These are phyloP conservation scores for Trichothecium sympodiale DNA, from an alignment of 2,329 filamentous ascomycete species.

Conservation along the genomic window DNA sequence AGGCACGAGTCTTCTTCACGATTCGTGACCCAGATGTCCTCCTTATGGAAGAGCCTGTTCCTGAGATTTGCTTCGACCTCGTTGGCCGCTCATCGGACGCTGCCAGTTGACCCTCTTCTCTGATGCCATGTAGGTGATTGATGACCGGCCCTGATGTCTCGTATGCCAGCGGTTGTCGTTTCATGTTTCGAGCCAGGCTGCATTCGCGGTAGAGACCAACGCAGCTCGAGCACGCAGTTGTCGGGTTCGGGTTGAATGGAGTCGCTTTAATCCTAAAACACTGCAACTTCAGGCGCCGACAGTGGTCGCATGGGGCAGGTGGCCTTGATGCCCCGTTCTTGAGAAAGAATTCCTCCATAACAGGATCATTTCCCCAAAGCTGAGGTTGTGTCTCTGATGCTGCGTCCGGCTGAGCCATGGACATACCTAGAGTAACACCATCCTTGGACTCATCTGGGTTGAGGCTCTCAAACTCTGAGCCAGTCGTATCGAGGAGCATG, in stretches of 20 bases:
- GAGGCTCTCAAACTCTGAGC: no score
- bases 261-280: slow-evolving; percentile 36
- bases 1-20: slow-evolving; percentile 30
- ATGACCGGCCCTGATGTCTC: slow-evolving; percentile 35
- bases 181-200: slow-evolving; percentile 31
- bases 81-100: not conserved
- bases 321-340: slow-evolving; percentile 30
- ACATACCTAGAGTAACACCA: no score
- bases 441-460: no score
- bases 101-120: slow-evolving; percentile 18
- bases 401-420: no score
- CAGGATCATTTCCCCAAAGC: no score
- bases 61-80: not conserved
- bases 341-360: slow-evolving; percentile 1
- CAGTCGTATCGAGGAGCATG: no score
- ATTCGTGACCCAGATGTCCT: slow-evolving; percentile 19
- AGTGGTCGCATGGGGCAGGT: slow-evolving; percentile 30
- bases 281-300: slow-evolving; percentile 30
- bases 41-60: slow-evolving; percentile 4
- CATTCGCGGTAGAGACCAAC: slow-evolving; percentile 38
- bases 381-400: no score
- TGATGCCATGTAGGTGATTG: slow-evolving; percentile 35
- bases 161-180: slow-evolving; percentile 31
- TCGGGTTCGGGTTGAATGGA: slow-evolving; percentile 34
- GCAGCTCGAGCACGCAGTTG: slow-evolving; percentile 36